Evolutionary conservation across 2,329 filamentous ascomycete species (phyloP).

Genomic region (Clonostachys solani): DNA sequence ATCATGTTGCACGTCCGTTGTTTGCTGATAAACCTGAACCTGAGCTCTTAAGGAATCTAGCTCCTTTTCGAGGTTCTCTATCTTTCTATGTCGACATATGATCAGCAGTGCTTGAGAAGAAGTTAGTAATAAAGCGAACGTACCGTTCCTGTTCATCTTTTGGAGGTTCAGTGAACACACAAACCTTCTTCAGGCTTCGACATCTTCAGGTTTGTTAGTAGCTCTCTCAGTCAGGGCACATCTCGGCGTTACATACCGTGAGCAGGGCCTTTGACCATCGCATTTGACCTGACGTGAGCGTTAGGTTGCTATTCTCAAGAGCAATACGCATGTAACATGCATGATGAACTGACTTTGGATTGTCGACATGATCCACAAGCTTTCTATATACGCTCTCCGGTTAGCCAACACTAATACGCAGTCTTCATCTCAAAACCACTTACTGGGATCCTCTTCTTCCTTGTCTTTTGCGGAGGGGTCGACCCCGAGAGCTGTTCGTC

Average conservation of each 20-base stretch:
- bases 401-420: neutral
- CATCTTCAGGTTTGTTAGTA: conserved; percentile 9
- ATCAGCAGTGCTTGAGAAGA: neutral
- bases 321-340: too few species aligned
- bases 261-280: conserved; percentile 15
- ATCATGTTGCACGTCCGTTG: too few species aligned
- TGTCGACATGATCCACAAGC: conserved; percentile 16
- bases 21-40: neutral
- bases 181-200: conserved; percentile 10
- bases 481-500: neutral
- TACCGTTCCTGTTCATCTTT: conserved; percentile 13
- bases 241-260: conserved; percentile 7
- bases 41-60: conserved; percentile 5
- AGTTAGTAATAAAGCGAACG: neutral
- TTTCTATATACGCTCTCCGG: conserved; percentile 9
- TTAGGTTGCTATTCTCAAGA: neutral
- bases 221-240: too few species aligned
- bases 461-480: conserved; percentile 1
- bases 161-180: conserved; percentile 12
- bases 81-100: conserved; percentile 5
- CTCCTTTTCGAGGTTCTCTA: conserved; percentile 10
- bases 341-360: conserved; percentile 11
- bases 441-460: conserved; percentile 13
- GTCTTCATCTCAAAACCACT: neutral
- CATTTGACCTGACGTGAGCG: conserved; percentile 11